Base-by-base conservation (phyloP, 1,284 basidiomycete species). In the Flammula alnicola region DNA sequence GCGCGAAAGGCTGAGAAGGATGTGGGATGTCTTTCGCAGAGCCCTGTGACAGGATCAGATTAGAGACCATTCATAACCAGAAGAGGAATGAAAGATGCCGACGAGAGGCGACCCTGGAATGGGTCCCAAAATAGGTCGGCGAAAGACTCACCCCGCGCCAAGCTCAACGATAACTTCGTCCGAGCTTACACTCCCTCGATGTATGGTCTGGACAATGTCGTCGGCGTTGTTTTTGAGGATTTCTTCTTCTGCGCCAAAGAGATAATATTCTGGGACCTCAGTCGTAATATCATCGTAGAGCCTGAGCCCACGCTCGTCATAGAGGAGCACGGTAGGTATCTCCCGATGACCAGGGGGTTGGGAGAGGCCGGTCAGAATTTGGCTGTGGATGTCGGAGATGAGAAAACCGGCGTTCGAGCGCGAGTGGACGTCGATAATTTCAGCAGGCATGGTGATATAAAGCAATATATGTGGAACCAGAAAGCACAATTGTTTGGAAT, bases 211-310 rank as follows among this genome's bases (percentile, higher is more conserved):
- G 4, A 90, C 86, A 29, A 89, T 88, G 14, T 86, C 80, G 30
- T 85, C 79, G 54, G 80, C 79, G 47, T 82, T 73, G 25, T 69
- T 71, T 67, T 77, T 81, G 48, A 91, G 67, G 51, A 91, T 88
- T 51, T 82, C 76, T 62, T 91, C 86, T 62, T 91, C 89, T 0
- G 87, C 85, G 5, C 74, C 71, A 69, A 95, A 97, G 16, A 93
- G 79, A 66, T 98, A 98, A 67, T 98, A 98, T 58, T 95, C 93
- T 7, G 83, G 78, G 0, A 81, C 90, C 33, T 86, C 74, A 11
- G 88, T 87, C 0, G 93, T 95, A 51, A 96, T 91, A 44, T 81
- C 77, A 71, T 94, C 92, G 71, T 93, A 95, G 12, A 94, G 74
- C 60, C 81, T 77, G 46, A 98, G 75, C 2, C 95, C 95, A 20